Evolutionary conservation across 495 filamentous ascomycete species (phyloP), one percentile per base, ranked within the genome.

Genomic region (Neurospora sp.): DNA sequence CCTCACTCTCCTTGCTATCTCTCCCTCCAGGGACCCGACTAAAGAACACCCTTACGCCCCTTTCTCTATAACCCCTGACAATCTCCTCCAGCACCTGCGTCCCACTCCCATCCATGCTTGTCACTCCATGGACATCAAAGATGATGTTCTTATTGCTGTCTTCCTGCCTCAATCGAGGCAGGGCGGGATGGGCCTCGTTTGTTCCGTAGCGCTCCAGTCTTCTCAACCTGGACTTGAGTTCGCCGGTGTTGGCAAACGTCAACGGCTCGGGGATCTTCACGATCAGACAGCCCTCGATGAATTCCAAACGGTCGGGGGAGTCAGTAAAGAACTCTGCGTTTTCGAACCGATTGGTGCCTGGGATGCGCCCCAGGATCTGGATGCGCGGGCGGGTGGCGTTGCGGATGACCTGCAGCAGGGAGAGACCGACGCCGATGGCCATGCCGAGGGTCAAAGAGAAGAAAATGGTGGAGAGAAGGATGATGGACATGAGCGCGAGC

Each of bases 241-340:
- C 92, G 22, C 96, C 96, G 1, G 96, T 98, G 78, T 99, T 99
- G 70, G 96, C 95, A 76, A 99, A 99, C 0, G 96, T 98, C 48
- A 99, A 85, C 0, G 95, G 95, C 76, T 98, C 96, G 0, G 96
- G 96, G 76, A 99, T 97, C 82, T 97, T 98, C 69, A 98, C 94
- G 74, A 99, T 97, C 41, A 99, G 81, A 72, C 93, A 95, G 14
- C 94, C 93, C 77, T 97, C 93, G 69, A 98, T 86, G 74, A 97
- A 92, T 78, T 98, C 95, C 4, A 98, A 85, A 8, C 87, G 85
- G 59, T 92, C 89, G 74, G 91, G 87, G 0, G 89, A 85, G 61
- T 92, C 89, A 0, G 91, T 89, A 74, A 91, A 87, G 0, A 89
- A 85, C 80, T 98, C 96, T 18, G 94, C 94, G 74, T 97, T 97